Base-by-base conservation (phyloP, 257 asterid species). In the Paraleonurus japonicus region DNA sequence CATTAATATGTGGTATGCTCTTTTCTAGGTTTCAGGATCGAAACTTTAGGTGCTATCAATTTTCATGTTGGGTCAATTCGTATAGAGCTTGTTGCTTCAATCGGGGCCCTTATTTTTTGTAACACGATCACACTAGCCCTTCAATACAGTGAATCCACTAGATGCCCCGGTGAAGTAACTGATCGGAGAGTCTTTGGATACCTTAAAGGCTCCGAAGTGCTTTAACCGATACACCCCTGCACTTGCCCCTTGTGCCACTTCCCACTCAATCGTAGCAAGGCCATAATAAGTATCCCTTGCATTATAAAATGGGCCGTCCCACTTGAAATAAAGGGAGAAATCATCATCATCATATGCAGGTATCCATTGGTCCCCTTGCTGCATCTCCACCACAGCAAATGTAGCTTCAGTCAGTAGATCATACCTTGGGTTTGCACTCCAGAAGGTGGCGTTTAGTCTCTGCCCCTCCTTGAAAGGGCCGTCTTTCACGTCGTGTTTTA, bases 361-460 rank as follows among this genome's bases (percentile, higher is more conserved):
- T 23, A 68, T 23, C 93, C 89, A 85, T 7, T 50, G 39, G 15
- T 68, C 61, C 20, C 70, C 87, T 37, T 48, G 83, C 23, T 69
- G 82, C 80, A 65, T 79, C 75, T 87, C 89, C 7, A 83, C 90
- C 28, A 69, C 81, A 1, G 81, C 85, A 63, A 79, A 87, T 30
- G 89, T 87, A 62, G 87, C 90, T 66, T 81, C 89, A 0, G 87
- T 76, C 65, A 85, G 82, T 17, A 83, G 63, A 67, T 87, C 90
- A 15, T 78, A 78, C 77, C 90, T 85, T 8, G 90, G 90, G 58
- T 79, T 85, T 19, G 89, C 82, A 30, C 85, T 81, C 87, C 88
- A 87, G 45, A 87, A 87, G 4, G 77, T 87, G 4, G 88, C 89
- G 23, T 70, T 79, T 9, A 58, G 15, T 30, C 71, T 78, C 32